phyloP scores from a whole-genome alignment of 129 eudicot genomes.

The Flaveria brownii region DNA sequence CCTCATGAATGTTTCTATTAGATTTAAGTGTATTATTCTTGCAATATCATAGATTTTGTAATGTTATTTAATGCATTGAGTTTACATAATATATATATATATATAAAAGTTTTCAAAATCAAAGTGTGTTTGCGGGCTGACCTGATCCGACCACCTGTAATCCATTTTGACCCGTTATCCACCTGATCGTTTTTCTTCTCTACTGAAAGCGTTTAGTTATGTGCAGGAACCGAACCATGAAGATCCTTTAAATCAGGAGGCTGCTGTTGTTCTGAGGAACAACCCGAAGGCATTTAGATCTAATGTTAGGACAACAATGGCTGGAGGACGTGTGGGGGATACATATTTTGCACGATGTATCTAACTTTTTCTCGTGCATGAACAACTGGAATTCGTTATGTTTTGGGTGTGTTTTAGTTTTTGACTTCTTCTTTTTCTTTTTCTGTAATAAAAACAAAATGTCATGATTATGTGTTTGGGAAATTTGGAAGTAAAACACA shows the following conservation, averaged over 20 bases:
- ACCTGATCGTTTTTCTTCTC: background rate
- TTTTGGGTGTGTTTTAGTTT: constrained; percentile 10
- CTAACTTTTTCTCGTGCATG: constrained; percentile 25
- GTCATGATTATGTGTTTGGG: background rate
- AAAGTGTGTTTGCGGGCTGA: background rate
- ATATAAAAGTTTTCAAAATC: background rate
- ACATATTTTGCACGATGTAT: constrained; percentile 37
- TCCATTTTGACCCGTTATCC: background rate
- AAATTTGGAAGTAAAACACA: too few relatives aligned
- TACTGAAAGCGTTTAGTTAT: background rate
- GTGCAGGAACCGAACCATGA: constrained; percentile 68
- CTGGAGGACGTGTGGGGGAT: constrained; percentile 58
- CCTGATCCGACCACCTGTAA: background rate
- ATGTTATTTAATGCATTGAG: background rate
- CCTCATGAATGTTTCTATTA: background rate
- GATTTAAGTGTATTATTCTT: background rate
- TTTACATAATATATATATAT: background rate
- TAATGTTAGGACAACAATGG: constrained; percentile 56
- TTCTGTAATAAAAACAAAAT: background rate
- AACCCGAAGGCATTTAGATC: constrained; percentile 49
- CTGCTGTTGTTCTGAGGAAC: constrained; percentile 65
- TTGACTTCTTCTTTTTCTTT: background rate
- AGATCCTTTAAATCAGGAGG: constrained; percentile 72
- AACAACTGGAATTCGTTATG: background rate
- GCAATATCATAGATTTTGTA: background rate